These are phyloP conservation scores for Boletus bicolor DNA, from an alignment of 768 basidiomycete genomes.

Conservation along the genomic window DNA sequence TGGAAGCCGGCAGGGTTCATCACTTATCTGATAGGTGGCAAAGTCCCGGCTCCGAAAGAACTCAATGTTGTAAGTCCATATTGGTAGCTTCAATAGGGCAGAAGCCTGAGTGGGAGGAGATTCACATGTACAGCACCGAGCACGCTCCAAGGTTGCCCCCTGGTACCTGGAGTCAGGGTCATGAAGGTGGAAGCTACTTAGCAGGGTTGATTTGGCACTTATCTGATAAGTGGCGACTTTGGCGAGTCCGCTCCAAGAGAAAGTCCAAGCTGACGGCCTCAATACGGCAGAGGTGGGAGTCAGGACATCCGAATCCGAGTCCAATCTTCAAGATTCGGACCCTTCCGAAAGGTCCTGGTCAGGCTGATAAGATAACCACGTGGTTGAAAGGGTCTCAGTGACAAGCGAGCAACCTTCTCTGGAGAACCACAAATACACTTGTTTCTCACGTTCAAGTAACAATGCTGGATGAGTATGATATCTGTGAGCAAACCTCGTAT, in stretches of 20 bases:
- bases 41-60: background rate
- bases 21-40: background rate
- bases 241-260: background rate
- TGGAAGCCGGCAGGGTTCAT: background rate
- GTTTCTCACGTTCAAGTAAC: background rate
- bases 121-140: background rate
- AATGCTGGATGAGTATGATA: constrained; percentile 15
- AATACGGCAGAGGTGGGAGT: background rate
- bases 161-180: background rate
- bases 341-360: too few species aligned
- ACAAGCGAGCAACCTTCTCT: too few species aligned
- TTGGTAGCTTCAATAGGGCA: background rate
- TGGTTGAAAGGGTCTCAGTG: too few species aligned
- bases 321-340: background rate
- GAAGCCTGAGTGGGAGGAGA: too few species aligned
- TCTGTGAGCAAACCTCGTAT: constrained; percentile 30
- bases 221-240: background rate
- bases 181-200: background rate
- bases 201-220: background rate
- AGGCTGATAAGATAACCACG: too few species aligned
- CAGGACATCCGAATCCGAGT: too few species aligned
- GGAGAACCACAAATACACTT: too few species aligned
- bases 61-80: background rate
- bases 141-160: background rate
- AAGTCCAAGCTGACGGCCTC: background rate